phyloP scores from a whole-genome alignment of 176 grass and related monocot species.

The Miscanthus lutarioriparius region DNA sequence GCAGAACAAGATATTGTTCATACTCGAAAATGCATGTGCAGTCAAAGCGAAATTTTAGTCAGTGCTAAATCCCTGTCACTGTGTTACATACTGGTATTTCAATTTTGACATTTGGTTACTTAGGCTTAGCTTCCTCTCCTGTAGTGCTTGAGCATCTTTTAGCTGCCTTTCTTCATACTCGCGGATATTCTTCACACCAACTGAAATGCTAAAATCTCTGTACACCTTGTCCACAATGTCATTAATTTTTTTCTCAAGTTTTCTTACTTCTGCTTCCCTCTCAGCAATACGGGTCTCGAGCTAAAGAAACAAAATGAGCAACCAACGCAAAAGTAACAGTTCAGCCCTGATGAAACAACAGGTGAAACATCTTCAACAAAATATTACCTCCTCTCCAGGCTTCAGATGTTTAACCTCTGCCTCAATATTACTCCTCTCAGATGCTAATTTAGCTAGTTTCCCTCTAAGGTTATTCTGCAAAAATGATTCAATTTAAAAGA shows the following conservation, averaged over 20 bases:
- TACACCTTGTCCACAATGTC: constrained; percentile 90
- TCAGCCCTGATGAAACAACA: background rate
- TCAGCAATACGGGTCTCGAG: constrained; percentile 58
- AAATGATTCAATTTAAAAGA: background rate
- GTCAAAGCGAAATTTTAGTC: constrained; percentile 21
- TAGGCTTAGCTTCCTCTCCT: constrained; percentile 79
- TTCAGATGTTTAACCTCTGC: constrained; percentile 72
- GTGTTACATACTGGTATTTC: constrained; percentile 92
- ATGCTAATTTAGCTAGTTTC: constrained; percentile 71
- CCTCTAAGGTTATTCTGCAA: constrained; percentile 74
- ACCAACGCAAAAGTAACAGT: constrained; percentile 32
- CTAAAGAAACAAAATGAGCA: constrained; percentile 55
- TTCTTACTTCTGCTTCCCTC: constrained; percentile 70
- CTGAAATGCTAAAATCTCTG: constrained; percentile 89
- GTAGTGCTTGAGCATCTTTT: constrained; percentile 78
- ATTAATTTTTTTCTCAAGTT: constrained; percentile 96
- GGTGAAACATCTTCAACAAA: constrained; percentile 26
- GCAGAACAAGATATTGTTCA: constrained; percentile 36
- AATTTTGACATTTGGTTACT: constrained; percentile 97
- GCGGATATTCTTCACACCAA: constrained; percentile 94
- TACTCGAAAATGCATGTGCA: constrained; percentile 21
- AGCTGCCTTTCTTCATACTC: constrained; percentile 98
- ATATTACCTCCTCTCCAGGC: constrained; percentile 76
- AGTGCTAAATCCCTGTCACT: constrained; percentile 2
- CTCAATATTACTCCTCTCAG: constrained; percentile 71